Base-by-base conservation (phyloP, 1,139 yeast genomes). In the Lodderomyces orthopsilosis region DNA sequence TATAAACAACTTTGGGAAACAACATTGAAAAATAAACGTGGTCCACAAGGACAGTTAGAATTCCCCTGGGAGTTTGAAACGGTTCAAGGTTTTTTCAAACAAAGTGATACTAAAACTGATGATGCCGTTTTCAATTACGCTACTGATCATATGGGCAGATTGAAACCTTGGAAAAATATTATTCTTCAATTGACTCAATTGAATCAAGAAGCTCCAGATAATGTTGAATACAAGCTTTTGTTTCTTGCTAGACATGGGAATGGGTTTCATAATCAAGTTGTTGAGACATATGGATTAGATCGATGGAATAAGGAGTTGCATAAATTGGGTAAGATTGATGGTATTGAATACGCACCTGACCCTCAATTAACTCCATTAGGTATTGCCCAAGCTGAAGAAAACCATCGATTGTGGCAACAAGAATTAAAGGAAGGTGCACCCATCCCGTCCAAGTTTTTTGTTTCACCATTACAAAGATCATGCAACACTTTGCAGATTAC, bases 231-330 rank as follows among this genome's bases (percentile, higher is more conserved):
- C 59, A 84, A 84, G 56, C 57, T 85, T 39, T 52, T 85, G 14
- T 76, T 80, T 43, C 67, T 83, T 41, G 90, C 88, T 2, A 73
- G 94, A 52, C 94, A 86, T 53, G 94, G 94, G 7, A 87, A 85
- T 60, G 94, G 94, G 0, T 80, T 68, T 59, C 94, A 86, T 57
- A 86, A 86, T 51, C 66, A 72, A 24, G 81, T 81, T 8, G 77
- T 79, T 34, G 64, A 64, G 32, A 74, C 75, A 47, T 83, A 83
- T 56, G 89, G 90, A 7, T 56, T 69, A 28, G 66, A 70, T 8
- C 77, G 62, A 35, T 85, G 91, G 91, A 70, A 79, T 52, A 60
- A 59, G 1, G 71, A 81, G 47, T 83, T 85, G 84, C 72, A 83
- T 30, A 65, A 64, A 41, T 50, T 74, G 40, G 67, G 70, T 5